Evolutionary conservation across 1,284 basidiomycete species (phyloP).

Genomic region (Caloboletus inedulis): DNA sequence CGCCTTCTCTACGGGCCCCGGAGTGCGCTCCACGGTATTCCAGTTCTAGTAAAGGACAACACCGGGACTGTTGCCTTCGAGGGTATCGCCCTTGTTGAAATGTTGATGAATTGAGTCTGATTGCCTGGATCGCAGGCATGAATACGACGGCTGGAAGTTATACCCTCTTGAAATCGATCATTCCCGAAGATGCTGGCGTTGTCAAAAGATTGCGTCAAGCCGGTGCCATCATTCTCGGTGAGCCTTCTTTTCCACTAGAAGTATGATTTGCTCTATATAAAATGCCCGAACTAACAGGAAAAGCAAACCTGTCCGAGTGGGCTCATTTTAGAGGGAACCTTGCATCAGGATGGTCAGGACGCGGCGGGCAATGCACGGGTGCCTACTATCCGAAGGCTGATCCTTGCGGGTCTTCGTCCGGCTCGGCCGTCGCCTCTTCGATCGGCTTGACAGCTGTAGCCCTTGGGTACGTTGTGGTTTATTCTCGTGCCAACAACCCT

Average conservation of each 20-base stretch:
- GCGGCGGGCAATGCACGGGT: conserved; percentile 60
- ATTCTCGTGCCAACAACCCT: not conserved
- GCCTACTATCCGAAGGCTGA: conserved; percentile 60
- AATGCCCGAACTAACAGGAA: conserved; percentile 36
- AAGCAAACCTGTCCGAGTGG: conserved; percentile 63
- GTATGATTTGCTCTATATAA: not conserved
- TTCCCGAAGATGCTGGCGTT: conserved; percentile 61
- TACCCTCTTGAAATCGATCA: conserved; percentile 53
- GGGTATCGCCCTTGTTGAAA: conserved; percentile 33
- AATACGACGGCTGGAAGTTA: conserved; percentile 65
- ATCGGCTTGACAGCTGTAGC: conserved; percentile 61
- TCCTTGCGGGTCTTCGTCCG: conserved; percentile 65
- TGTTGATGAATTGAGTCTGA: not conserved
- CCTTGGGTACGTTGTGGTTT: conserved; percentile 40
- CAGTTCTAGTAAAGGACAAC: conserved; percentile 69
- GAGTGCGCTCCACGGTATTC: conserved; percentile 66
- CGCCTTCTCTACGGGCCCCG: conserved; percentile 45
- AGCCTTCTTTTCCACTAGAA: not conserved
- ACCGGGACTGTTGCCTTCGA: conserved; percentile 57
- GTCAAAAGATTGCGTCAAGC: conserved; percentile 58
- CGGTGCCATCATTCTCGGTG: conserved; percentile 65
- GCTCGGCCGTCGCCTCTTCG: conserved; percentile 57
- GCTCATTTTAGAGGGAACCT: conserved; percentile 55
- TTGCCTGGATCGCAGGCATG: conserved; percentile 44
- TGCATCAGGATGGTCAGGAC: conserved; percentile 62